Base-by-base conservation (phyloP, 768 basidiomycete species). In the Tylopilus sp. region DNA sequence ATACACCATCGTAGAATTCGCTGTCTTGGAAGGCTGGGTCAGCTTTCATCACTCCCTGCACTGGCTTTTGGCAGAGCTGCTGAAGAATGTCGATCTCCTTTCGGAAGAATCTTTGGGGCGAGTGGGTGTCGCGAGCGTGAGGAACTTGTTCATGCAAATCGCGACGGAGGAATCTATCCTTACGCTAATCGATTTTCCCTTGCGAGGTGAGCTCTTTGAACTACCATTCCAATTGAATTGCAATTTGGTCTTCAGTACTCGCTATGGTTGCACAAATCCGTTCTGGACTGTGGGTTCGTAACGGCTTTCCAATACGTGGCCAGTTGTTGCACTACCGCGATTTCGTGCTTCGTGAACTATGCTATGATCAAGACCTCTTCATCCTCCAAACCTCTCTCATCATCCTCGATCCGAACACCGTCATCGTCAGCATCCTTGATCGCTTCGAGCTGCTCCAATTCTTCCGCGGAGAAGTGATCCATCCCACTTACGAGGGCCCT, bases 271-370 rank as follows among this genome's bases (percentile, higher is more conserved):
- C 95, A 0, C 97, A 98, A 66, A 92, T 98, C 45, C 83, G 94
- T 22, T 88, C 91, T 0, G 94, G 94, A 0, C 77, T 98, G 4
- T 99, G 97, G 97, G 95, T 97, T 8, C 88, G 95, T 48, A 99
- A 99, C 60, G 97, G 97, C 4, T 91, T 94, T 62, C 88, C 88
- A 15, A 95, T 98, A 58, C 86, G 95, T 1, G 93, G 94, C 0
- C 97, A 98, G 67, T 76, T 94, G 4, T 79, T 95, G 47, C 95
- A 98, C 66, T 99, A 99, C 67, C 87, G 94, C 23, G 95, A 98
- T 66, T 93, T 92, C 69, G 88, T 90, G 80, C 82, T 98, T 22
- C 86, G 95, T 18, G 97, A 99, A 67, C 78, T 93, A 6, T 97
- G 95, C 62, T 95, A 95, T 64, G 97, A 99, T 67, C 94, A 98